Evolutionary conservation across 192 early-diverging fungal species (phyloP).

Genomic region (Backusella macrospora): DNA sequence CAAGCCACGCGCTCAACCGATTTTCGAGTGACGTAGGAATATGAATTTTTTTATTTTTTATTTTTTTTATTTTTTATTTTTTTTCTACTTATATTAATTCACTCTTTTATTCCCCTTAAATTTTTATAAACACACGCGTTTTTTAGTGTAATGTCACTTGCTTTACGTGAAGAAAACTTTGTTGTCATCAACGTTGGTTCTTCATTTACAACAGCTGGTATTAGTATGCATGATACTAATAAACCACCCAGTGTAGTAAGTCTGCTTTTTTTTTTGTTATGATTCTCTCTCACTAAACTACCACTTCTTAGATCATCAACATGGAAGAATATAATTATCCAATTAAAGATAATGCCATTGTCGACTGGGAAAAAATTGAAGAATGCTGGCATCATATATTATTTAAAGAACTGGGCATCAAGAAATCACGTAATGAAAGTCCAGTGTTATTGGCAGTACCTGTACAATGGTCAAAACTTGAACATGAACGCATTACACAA

Average conservation of each 20-base stretch:
- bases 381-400: constrained; percentile 78
- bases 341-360: constrained; percentile 60
- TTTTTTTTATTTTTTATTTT: not conserved
- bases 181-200: constrained; percentile 90
- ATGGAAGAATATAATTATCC: constrained; percentile 46
- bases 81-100: not conserved
- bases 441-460: constrained; percentile 83
- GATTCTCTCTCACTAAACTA: not conserved
- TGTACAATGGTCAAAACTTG: constrained; percentile 77
- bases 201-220: constrained; percentile 73
- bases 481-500: constrained; percentile 80
- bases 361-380: constrained; percentile 74
- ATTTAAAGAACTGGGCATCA: constrained; percentile 76
- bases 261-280: no score
- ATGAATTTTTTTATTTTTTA: no score
- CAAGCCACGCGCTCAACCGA: no score
- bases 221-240: constrained; percentile 76
- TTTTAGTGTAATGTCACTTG: constrained; percentile 43
- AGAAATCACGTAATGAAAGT: constrained; percentile 72
- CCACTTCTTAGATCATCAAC: constrained; percentile 19
- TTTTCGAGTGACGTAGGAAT: no score
- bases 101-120: not conserved
- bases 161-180: constrained; percentile 75
- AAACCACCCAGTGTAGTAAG: constrained; percentile 66
- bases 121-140: constrained; percentile 13